Conservation (phyloP, 768 basidiomycete genomes). For the Clitopilus hobsonii region DNA sequence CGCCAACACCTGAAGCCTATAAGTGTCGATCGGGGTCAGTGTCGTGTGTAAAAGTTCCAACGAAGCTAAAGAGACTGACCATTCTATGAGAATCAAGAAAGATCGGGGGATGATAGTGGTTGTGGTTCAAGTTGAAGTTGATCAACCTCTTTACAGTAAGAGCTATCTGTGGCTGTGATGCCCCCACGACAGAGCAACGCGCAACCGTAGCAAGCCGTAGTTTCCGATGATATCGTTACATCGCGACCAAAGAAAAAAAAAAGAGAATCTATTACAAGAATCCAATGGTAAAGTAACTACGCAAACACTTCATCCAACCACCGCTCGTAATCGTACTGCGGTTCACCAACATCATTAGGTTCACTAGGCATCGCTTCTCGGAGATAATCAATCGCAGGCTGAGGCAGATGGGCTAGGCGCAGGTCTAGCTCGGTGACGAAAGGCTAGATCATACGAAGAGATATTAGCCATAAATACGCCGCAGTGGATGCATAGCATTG, state of each 20-base stretch:
- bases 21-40: not conserved
- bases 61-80: no score
- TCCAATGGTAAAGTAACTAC: conserved; percentile 22
- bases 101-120: conserved; percentile 4
- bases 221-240: no score
- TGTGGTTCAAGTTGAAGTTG: conserved; percentile 1
- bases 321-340: conserved; percentile 75
- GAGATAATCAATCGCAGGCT: conserved; percentile 73
- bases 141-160: conserved; percentile 1
- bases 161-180: conserved; percentile 2
- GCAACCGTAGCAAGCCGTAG: not conserved
- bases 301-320: conserved; percentile 81
- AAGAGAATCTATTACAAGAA: not conserved
- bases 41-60: not conserved
- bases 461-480: conserved; percentile 10
- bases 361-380: conserved; percentile 72
- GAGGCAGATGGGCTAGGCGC: conserved; percentile 75
- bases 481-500: no score
- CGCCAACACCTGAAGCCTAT: conserved; percentile 67
- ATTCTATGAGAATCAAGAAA: conserved; percentile 19
- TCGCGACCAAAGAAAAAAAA: no score
- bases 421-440: conserved; percentile 94
- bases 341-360: conserved; percentile 50
- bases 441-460: conserved; percentile 45
- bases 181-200: conserved; percentile 1